Base-by-base conservation (phyloP, 257 asterid species). In the Euphrasia confusa region DNA sequence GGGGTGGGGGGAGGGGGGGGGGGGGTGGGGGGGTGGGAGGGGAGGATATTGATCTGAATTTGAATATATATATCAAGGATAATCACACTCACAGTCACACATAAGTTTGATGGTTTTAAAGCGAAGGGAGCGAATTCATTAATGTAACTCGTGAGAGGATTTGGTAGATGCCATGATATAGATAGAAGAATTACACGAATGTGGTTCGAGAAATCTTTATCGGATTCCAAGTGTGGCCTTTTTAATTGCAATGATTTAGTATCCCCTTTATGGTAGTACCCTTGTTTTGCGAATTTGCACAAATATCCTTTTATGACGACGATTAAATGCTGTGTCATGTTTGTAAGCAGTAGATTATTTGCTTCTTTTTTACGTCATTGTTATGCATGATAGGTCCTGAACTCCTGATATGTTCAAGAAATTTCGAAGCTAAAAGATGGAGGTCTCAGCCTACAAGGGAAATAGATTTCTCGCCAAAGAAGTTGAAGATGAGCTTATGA, bases 401-500 rank as follows among this genome's bases (percentile, higher is more conserved):
- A 21, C 24, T 21, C 24, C 24, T 21, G 24, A 21, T 21, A 21
- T 62, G 50, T 52, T 59, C 44, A 24, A 73, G 73, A 77, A 44
- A 58, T 67, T 60, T 50, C 24, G 81, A 74, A 66, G 71, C 71
- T 49, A 49, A 37, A 37, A 56, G 60, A 69, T 73, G 75, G 79
- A 80, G 57, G 72, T 65, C 60, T 63, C 78, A 7, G 39, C 71
- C 58, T 53, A 49, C 47, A 74, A 44, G 62, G 63, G 42, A 10
- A 68, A 71, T 55, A 77, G 73, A 42, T 58, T 60, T 64, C 68
- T 67, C 33, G 85, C 77, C 30, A 61, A 71, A 76, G 93, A 83
- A 66, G 74, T 72, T 54, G 82, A 82, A 73, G 87, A 79, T 8
- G 77, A 75, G 72, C 79, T 70, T 69, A 68, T 80, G 86, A 81